Base-by-base conservation (phyloP, 2,329 filamentous ascomycete genomes). In the Talaromyces albobiverticillius region DNA sequence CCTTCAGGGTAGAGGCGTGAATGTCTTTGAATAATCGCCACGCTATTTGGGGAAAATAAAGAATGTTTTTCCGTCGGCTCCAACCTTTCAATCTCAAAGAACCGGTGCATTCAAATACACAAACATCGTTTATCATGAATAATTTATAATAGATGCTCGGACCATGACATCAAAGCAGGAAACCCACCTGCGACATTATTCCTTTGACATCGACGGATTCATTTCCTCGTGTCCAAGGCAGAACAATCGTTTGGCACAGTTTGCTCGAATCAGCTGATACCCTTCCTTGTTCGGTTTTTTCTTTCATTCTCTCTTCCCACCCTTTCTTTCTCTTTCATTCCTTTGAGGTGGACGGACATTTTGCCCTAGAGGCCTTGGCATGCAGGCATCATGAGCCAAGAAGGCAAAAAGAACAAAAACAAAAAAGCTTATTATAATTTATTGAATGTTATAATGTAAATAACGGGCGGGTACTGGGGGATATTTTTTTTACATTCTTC, bases 141-240 rank as follows among this genome's bases (percentile, higher is more conserved):
- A 52, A 52, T 52, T 34, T 23, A 52, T 38, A 45, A 52, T 46
- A 52, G 22, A 52, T 32, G 32, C n/a, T 51, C 41, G n/a, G 41
- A 5, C 10, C 23, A 25, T 45, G 20, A 25, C 23, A 29, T 29
- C 23, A 16, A 16, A 25, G 5, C 36, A 38, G 9, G 18, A 29
- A 29, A 5, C 26, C 36, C 16, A 9, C 36, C 36, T 40, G 16
- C 18, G 36, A 22, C 16, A 40, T 22, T 29, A 40, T 41, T 23
- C 23, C 4, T 46, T 45, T 45, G 18, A 40, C 23, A 41, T 43
- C n/a, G 42, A 29, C 38, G 38, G 38, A 51, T 22, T 7, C 20
- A 20, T 40, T 53, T 11, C 16, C 20, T 46, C 31, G 22, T 38
- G 26, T 52, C 41, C 23, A 32, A 18, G 31, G 42, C 34, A 46